Percentiles rank a stretch among this genome's conserved stretches.
Evolutionary conservation across 805 yeast species (phyloP).

Genomic region (Spathaspora girioi): DNA sequence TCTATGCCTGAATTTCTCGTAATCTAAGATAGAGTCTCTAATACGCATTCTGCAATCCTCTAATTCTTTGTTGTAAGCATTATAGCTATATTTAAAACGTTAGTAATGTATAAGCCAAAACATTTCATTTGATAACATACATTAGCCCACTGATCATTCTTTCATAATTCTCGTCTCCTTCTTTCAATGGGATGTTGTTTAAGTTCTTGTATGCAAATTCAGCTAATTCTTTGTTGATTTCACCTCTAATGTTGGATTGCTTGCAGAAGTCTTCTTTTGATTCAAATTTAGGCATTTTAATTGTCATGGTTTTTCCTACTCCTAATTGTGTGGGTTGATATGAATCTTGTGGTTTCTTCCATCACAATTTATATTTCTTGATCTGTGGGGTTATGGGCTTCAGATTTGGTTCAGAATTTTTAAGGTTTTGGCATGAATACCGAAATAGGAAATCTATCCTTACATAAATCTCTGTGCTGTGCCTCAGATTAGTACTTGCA

Average conservation of each 20-base stretch:
- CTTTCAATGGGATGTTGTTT: conserved; percentile 10
- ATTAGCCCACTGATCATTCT: conserved; percentile 15
- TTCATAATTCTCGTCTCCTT: conserved; percentile 12
- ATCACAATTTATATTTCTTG: neutral
- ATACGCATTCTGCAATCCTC: conserved; percentile 8
- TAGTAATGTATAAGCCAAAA: conserved; percentile 3
- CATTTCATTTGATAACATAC: conserved; percentile 1
- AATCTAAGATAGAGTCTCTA: conserved; percentile 9
- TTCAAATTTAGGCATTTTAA: conserved; percentile 5
- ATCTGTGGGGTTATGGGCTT: neutral
- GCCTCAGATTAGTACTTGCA: neutral
- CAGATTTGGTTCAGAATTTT: neutral
- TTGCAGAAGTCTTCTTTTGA: conserved; percentile 12
- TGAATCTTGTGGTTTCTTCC: neutral
- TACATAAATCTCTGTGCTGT: neutral
- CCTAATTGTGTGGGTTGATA: neutral
- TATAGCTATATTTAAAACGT: conserved; percentile 5
- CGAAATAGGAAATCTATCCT: neutral
- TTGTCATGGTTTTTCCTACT: neutral
- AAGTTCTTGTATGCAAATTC: conserved; percentile 10
- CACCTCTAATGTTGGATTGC: conserved; percentile 6
- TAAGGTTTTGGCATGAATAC: neutral
- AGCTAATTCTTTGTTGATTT: conserved; percentile 9
- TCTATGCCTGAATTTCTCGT: conserved; percentile 7
- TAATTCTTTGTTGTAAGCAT: conserved; percentile 7